Evolutionary conservation across 2,329 filamentous ascomycete genomes (phyloP).

Genomic region (Passalora sequoiae): DNA sequence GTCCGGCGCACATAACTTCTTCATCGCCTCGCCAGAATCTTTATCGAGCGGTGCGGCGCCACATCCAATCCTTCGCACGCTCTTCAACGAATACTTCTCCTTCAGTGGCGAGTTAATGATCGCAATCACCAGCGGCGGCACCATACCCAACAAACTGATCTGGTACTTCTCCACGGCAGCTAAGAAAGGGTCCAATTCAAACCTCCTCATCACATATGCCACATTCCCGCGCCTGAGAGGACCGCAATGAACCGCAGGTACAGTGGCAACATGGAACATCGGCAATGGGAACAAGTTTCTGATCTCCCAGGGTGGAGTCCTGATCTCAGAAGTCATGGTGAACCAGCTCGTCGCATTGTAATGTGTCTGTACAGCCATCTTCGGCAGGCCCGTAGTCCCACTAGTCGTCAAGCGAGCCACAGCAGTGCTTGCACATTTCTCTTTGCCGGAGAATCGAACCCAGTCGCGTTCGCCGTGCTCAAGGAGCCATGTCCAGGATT

Average conservation of each 20-base stretch:
- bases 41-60: slow-evolving; percentile 46
- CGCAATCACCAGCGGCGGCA: slow-evolving; percentile 50
- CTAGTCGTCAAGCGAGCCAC: slow-evolving; percentile 52
- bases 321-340: no score
- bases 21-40: no score
- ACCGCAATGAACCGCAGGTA: slow-evolving; percentile 36
- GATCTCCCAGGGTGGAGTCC: background rate
- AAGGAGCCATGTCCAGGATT: slow-evolving; percentile 32
- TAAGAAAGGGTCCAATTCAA: slow-evolving; percentile 47
- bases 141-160: slow-evolving; percentile 47
- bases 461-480: slow-evolving; percentile 44
- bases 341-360: no score
- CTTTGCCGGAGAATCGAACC: slow-evolving; percentile 41
- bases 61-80: slow-evolving; percentile 33
- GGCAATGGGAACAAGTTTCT: background rate
- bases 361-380: slow-evolving; percentile 55
- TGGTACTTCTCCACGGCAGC: slow-evolving; percentile 41
- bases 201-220: slow-evolving; percentile 42
- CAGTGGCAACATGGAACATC: slow-evolving; percentile 47
- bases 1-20: no score
- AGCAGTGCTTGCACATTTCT: slow-evolving; percentile 41
- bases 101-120: slow-evolving; percentile 47
- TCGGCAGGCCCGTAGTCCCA: slow-evolving; percentile 56
- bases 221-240: slow-evolving; percentile 33
- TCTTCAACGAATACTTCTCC: slow-evolving; percentile 42